Percentiles rank a stretch among this genome's conserved stretches.
Evolutionary conservation across 1,139 yeast genomes (phyloP).

Genomic region (Yamadazyma siamensis): DNA sequence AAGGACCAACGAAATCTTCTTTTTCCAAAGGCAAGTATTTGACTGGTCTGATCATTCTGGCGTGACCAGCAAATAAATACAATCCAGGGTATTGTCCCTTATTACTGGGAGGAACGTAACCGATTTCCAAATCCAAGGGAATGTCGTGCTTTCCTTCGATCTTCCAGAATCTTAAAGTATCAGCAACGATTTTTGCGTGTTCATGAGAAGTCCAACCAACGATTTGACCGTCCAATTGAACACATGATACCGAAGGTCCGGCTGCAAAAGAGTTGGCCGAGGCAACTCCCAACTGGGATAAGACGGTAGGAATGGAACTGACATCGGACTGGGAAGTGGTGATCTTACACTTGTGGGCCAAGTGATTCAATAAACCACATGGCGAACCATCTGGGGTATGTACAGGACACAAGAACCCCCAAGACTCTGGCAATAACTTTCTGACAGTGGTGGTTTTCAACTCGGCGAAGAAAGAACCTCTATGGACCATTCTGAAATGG

Average conservation of each 20-base stretch:
- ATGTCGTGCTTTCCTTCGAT: constrained; percentile 74
- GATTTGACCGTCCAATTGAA: constrained; percentile 88
- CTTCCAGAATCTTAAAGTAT: constrained; percentile 90
- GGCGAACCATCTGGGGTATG: constrained; percentile 99
- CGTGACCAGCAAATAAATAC: constrained; percentile 82
- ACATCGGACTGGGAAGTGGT: constrained; percentile 77
- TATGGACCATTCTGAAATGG: constrained; percentile 98
- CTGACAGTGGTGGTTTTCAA: constrained; percentile 96
- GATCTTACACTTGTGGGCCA: constrained; percentile 90
- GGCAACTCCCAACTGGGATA: constrained; percentile 76
- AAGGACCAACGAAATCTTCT: constrained; percentile 89
- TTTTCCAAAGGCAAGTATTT: constrained; percentile 82
- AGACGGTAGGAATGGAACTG: constrained; percentile 60
- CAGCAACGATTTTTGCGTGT: constrained; percentile 83
- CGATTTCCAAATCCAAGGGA: constrained; percentile 86
- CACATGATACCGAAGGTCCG: constrained; percentile 84
- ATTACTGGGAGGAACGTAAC: constrained; percentile 90
- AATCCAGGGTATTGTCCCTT: constrained; percentile 98
- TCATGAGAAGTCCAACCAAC: constrained; percentile 94
- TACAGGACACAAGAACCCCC: constrained; percentile 99
- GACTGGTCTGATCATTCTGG: constrained; percentile 96
- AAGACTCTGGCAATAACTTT: constrained; percentile 92
- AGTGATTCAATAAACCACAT: constrained; percentile 95
- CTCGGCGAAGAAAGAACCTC: constrained; percentile 99
- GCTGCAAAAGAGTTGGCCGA: constrained; percentile 79